Evolutionary conservation across 2,329 filamentous ascomycete genomes (phyloP), one percentile per base, ranked within the genome.

Genomic region (Aspergillus clavatus): DNA sequence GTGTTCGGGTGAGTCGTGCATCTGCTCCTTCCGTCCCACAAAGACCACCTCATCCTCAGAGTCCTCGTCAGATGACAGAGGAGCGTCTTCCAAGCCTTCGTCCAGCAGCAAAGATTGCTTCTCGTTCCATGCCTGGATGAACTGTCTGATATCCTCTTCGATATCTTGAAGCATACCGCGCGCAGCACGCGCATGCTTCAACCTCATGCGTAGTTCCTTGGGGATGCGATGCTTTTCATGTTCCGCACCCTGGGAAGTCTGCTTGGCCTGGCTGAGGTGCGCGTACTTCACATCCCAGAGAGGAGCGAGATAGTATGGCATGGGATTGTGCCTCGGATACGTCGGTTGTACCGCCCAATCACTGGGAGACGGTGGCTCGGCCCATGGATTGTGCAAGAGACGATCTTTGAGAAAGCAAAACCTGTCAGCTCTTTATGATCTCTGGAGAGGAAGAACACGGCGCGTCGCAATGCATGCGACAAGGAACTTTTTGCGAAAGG

Each of bases 21-120:
- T 77, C 71, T 82, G 63, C 59, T 80, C 78, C 45, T 82, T 80
- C 7, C 80, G 73, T 1, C 87, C 90, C 4, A 94, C 82, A 65
- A 96, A 96, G 8, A 96, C 89, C 54, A 96, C 89, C 70, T 95
- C 89, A 51, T 95, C 89, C 50, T 94, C 89, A 23, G 79, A 78
- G 31, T 74, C 75, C 43, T 78, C 75, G 12, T 57, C 58, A 6
- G 56, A 61, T 22, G 56, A 51, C 11, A 66, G 62, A 23, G 72
- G 67, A 1, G 71, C 67, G 52, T 73, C 70, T 7, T 72, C 68
- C 43, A 72, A 60, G 33, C 71, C 70, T 39, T 76, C 71, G 43
- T 70, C 69, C 27, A 60, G 66, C 11, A 74, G 66, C 51, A 75
- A 65, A 19, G 70, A 67, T 44, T 80, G 78, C 24, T 70, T 70